Evolutionary conservation across 768 basidiomycete species (phyloP), one percentile per base, ranked within the genome.

Genomic region (Pleurotus djamor): DNA sequence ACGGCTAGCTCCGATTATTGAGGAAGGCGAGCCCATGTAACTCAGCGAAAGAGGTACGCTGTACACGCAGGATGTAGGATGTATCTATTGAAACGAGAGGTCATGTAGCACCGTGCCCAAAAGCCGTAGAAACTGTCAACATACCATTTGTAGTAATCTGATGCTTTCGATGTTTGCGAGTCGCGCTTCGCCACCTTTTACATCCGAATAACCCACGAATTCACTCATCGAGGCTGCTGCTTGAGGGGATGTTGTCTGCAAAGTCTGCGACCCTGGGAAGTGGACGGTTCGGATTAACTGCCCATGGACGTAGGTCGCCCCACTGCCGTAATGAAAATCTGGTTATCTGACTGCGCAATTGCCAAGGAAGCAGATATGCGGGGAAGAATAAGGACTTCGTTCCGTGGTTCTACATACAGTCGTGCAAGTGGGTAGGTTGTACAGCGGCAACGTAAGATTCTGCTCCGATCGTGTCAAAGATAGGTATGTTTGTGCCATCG

Each of bases 371-470:
- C 13, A 52, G 37, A 52, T 9, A n/a, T 36, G 35, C 10, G 33
- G 14, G 51, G 37, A 5, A 17, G 16, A 8, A 14, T 36, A 34
- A 17, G n/a, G 34, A 52, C 38, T 38, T 34, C 21, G 41, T 56
- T 44, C 41, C 54, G 38, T 56, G 35, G 16, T 33, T 56, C 54
- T 56, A 56, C 38, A 56, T 56, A 56, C 54, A 45, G 17, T 14
- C 21, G 54, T 28, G 54, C 54, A 56, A 56, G 21, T 44, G n/a
- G 21, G 32, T 21, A 43, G 14, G 41, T 41, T 34, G 21, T 28
- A 44, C 5, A 56, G 33, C 32, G 17, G 21, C 21, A 28, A 28
- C 32, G 41, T 56, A 12, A 17, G 41, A n/a, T 4, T 16, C 12
- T 56, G 54, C 28, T 43, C 41, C 44, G 52, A 55, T 55, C 41